A percentile compares a stretch with the other conserved stretches of the same genome.
Evolutionary conservation across 768 basidiomycete genomes (phyloP).

Genomic region (Phylloporus rhodoxanthus): DNA sequence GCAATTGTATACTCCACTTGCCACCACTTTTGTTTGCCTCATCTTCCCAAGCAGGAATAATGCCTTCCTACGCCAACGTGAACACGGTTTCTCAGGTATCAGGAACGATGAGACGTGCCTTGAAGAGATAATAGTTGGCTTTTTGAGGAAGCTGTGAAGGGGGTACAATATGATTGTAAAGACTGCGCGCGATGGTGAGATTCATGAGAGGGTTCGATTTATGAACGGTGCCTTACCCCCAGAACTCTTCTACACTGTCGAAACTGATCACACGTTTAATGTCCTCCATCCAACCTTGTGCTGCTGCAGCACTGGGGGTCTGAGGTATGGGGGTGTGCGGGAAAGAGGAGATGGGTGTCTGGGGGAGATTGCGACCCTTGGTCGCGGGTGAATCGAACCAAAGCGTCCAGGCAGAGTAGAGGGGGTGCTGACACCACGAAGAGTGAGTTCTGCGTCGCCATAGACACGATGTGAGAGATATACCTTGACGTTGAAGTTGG

Average conservation of each 20-base stretch:
- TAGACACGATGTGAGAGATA: conserved; percentile 5
- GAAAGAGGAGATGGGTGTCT: conserved; percentile 73
- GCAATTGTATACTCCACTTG: conserved; percentile 98
- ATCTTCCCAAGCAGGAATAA: conserved; percentile 97
- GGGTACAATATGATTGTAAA: conserved; percentile 97
- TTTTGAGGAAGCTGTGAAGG: conserved; percentile 90
- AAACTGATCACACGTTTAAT: conserved; percentile 95
- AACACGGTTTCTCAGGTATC: conserved; percentile 1
- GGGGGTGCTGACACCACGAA: conserved; percentile 62
- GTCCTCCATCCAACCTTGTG: conserved; percentile 97
- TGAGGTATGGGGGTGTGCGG: conserved; percentile 69
- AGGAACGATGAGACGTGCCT: conserved; percentile 43
- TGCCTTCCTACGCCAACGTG: conserved; percentile 61
- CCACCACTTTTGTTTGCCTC: conserved; percentile 95
- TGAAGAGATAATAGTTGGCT: conserved; percentile 99
- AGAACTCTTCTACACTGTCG: conserved; percentile 97
- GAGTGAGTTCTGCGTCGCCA: neutral
- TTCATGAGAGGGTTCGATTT: neutral
- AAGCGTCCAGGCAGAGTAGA: conserved; percentile 92
- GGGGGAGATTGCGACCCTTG: conserved; percentile 83
- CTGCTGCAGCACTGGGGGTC: conserved; percentile 68
- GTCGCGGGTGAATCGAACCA: conserved; percentile 97
- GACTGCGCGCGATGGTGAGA: conserved; percentile 37
- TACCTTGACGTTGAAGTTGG: conserved; percentile 96
- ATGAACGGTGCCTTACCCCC: conserved; percentile 65